Percentiles rank a stretch among this genome's conserved stretches.
phyloP scores from a whole-genome alignment of 2,329 filamentous ascomycete species.

The Neofusicoccum cordaticola region DNA sequence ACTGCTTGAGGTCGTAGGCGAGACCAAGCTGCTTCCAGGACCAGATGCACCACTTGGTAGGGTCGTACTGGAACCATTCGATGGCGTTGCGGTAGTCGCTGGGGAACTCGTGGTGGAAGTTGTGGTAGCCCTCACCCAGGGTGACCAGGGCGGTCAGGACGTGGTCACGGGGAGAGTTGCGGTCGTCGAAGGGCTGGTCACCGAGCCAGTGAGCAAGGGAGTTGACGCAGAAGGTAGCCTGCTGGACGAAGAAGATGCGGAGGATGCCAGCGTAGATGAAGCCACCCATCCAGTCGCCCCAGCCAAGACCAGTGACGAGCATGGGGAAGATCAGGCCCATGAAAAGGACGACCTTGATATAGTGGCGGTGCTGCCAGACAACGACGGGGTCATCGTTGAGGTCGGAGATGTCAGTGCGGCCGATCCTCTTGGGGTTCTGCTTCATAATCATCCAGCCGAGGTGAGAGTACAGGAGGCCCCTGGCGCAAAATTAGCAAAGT shows the following conservation, averaged over 20 bases:
- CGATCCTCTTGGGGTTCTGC: constrained; percentile 53
- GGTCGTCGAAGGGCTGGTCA: constrained; percentile 45
- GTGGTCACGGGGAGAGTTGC: constrained; percentile 43
- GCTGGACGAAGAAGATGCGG: constrained; percentile 53
- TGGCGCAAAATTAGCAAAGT: neutral
- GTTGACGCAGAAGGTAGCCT: constrained; percentile 55
- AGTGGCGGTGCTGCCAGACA: constrained; percentile 51
- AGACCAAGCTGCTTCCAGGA: constrained; percentile 43
- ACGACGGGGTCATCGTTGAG: constrained; percentile 52
- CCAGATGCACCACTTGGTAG: constrained; percentile 47
- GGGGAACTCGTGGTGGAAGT: constrained; percentile 47
- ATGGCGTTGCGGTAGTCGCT: constrained; percentile 46
- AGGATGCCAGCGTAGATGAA: constrained; percentile 53
- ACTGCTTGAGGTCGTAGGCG: constrained; percentile 44
- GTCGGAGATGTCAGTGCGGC: constrained; percentile 51
- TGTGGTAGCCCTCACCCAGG: constrained; percentile 46
- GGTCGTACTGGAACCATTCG: constrained; percentile 36
- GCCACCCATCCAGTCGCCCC: constrained; percentile 50
- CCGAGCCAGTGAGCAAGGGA: constrained; percentile 54
- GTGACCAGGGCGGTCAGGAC: constrained; percentile 43
- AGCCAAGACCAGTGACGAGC: constrained; percentile 47
- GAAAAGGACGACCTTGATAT: constrained; percentile 47
- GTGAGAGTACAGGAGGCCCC: constrained; percentile 50
- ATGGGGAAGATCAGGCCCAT: constrained; percentile 50
- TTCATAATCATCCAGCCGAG: constrained; percentile 55